A percentile compares a stretch with the other conserved stretches of the same genome.
These are phyloP conservation scores for Ophiostoma quercus DNA, from an alignment of 2,329 filamentous ascomycete species.

Conservation along the genomic window DNA sequence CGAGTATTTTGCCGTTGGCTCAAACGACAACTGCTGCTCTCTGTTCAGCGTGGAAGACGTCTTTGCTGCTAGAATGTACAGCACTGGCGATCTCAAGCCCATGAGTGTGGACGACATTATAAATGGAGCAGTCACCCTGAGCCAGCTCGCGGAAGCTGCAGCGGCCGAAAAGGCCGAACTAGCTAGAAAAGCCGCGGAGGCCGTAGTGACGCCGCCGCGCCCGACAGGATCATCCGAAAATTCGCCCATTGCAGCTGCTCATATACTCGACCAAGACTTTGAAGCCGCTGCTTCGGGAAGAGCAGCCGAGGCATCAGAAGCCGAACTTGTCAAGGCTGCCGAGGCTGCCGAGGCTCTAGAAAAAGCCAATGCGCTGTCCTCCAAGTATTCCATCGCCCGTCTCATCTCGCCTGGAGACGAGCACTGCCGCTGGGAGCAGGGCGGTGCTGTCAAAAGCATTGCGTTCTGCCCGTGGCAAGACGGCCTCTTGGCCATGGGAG, in stretches of 20 bases:
- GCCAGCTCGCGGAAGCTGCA: not conserved
- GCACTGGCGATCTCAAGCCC: not conserved
- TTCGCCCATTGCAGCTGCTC: not conserved
- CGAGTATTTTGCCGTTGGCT: constrained; percentile 74
- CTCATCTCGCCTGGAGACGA: constrained; percentile 35
- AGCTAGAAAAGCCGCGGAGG: not conserved
- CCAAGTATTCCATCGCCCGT: not conserved
- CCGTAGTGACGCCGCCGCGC: too few species aligned
- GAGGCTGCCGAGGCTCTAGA: not conserved
- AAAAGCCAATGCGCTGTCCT: not conserved
- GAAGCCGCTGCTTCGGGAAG: not conserved
- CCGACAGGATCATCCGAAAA: not conserved
- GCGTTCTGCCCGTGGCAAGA: constrained; percentile 94
- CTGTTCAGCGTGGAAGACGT: constrained; percentile 68
- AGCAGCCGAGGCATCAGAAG: not conserved
- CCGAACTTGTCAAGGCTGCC: not conserved
- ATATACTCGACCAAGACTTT: not conserved
- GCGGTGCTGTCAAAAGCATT: constrained; percentile 90
- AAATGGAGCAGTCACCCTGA: not conserved
- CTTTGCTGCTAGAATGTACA: constrained; percentile 30
- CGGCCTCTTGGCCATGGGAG: constrained; percentile 80
- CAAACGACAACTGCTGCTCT: constrained; percentile 86
- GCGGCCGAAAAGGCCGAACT: too few species aligned
- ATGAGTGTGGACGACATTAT: not conserved
- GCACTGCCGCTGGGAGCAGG: constrained; percentile 70